Percentiles rank a stretch among this genome's conserved stretches.
Conservation (phyloP, 2,329 filamentous ascomycete species). For the Diaporthe capsici region DNA sequence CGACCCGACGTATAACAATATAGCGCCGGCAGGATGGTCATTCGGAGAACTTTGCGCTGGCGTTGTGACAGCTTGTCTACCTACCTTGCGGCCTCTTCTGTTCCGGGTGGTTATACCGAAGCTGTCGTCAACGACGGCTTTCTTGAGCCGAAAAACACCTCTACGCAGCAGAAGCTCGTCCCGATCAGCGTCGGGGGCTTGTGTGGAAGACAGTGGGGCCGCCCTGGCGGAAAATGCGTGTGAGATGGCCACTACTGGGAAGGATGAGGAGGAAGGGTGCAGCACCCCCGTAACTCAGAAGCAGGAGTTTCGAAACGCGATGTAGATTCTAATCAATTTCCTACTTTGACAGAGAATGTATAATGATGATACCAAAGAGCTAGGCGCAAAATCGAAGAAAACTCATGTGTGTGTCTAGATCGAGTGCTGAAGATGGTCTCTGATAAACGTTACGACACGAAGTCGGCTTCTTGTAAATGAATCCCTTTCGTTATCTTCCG, state of each 20-base stretch:
- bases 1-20: conserved; percentile 32
- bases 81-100: conserved; percentile 31
- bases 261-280: conserved; percentile 4
- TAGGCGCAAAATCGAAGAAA: not conserved
- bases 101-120: not conserved
- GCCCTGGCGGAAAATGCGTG: not conserved
- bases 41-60: conserved; percentile 30
- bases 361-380: not conserved
- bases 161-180: not conserved
- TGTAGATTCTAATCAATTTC: not conserved
- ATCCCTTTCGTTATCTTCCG: no score
- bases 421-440: not conserved
- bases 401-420: not conserved
- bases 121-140: not conserved
- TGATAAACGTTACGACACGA: not conserved
- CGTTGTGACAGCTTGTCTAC: conserved; percentile 42
- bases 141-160: conserved; percentile 8
- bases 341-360: not conserved
- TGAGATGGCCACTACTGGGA: not conserved
- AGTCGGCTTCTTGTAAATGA: not conserved
- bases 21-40: conserved; percentile 19
- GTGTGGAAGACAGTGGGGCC: not conserved
- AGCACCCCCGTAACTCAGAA: not conserved
- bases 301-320: conserved; percentile 19
- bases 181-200: not conserved